Evolutionary conservation across 352 stramenopile genomes (phyloP).

Genomic region (Pythium myriotylum): DNA sequence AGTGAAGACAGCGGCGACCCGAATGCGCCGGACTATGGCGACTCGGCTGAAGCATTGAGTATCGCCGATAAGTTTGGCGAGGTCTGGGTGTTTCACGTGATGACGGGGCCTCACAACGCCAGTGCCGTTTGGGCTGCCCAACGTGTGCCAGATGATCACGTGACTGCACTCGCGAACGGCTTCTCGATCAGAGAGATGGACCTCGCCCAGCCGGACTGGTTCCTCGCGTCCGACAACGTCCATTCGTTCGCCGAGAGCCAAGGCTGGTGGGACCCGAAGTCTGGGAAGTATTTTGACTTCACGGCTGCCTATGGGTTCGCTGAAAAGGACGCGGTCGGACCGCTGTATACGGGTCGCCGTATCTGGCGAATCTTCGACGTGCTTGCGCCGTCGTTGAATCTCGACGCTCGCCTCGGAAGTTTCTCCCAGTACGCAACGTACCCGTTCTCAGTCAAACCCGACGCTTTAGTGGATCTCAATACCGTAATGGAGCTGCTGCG

Average conservation of each 20-base stretch:
- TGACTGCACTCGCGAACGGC: slow-evolving; percentile 91
- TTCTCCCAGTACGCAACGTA: slow-evolving; percentile 79
- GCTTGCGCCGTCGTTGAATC: slow-evolving; percentile 71
- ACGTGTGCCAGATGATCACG: slow-evolving; percentile 88
- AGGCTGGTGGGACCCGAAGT: slow-evolving; percentile 77
- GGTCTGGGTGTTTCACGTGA: slow-evolving; percentile 95
- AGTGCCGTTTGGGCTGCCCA: slow-evolving; percentile 93
- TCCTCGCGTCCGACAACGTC: slow-evolving; percentile 90
- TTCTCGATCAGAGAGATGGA: slow-evolving; percentile 93
- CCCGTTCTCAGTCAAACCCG: slow-evolving; percentile 89
- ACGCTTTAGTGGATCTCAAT: slow-evolving; percentile 52
- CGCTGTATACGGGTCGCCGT: slow-evolving; percentile 78
- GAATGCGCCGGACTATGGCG: slow-evolving; percentile 50
- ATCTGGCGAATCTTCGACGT: slow-evolving; percentile 90
- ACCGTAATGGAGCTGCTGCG: slow-evolving; percentile 86
- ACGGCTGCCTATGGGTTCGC: slow-evolving; percentile 67
- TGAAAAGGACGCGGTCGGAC: slow-evolving; percentile 59
- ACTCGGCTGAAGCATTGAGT: slow-evolving; percentile 85
- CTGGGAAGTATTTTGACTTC: slow-evolving; percentile 64
- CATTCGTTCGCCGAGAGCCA: slow-evolving; percentile 80
- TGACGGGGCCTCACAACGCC: slow-evolving; percentile 86
- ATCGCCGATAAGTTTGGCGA: slow-evolving; percentile 89
- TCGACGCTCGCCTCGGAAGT: slow-evolving; percentile 64
- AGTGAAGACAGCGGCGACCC: slow-evolving; percentile 85
- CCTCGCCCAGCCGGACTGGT: slow-evolving; percentile 74